Percentiles rank a stretch among this genome's conserved stretches.
These are phyloP conservation scores for Kodamaea fungicola DNA, from an alignment of 1,139 yeast genomes.

Conservation along the genomic window DNA sequence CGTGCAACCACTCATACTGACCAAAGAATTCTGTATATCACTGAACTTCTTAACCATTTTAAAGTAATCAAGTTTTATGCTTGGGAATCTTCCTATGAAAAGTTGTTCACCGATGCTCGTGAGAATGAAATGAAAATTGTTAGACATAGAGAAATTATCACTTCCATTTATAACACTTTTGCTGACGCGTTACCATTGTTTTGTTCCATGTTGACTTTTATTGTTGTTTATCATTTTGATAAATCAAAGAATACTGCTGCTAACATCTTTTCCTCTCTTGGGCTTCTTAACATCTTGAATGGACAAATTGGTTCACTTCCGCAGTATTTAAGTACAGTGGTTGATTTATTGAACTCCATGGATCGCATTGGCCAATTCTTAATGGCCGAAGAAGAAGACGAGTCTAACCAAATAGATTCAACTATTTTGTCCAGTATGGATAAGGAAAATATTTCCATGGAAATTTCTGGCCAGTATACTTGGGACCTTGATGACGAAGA, in stretches of 20 bases:
- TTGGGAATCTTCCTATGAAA: slow-evolving; percentile 62
- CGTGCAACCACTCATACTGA: slow-evolving; percentile 52
- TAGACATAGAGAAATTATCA: slow-evolving; percentile 46
- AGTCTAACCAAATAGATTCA: slow-evolving; percentile 12
- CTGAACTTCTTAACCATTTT: slow-evolving; percentile 62
- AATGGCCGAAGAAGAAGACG: slow-evolving; percentile 11
- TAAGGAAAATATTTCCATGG: too few relatives aligned
- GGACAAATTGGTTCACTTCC: slow-evolving; percentile 61
- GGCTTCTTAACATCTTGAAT: slow-evolving; percentile 62
- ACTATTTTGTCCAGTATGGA: slow-evolving; percentile 4
- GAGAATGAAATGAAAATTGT: slow-evolving; percentile 46
- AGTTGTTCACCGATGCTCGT: slow-evolving; percentile 45
- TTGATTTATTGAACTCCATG: slow-evolving; percentile 65
- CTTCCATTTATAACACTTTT: slow-evolving; percentile 57
- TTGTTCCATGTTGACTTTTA: slow-evolving; percentile 70
- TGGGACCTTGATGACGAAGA: slow-evolving; percentile 46
- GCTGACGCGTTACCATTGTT: slow-evolving; percentile 61
- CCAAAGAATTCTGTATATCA: slow-evolving; percentile 53
- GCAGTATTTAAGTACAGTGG: slow-evolving; percentile 60
- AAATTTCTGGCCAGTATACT: slow-evolving; percentile 39
- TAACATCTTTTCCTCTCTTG: slow-evolving; percentile 69
- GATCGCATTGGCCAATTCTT: slow-evolving; percentile 56
- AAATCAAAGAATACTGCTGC: slow-evolving; percentile 54
- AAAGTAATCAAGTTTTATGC: slow-evolving; percentile 65
- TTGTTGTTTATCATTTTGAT: slow-evolving; percentile 55